Evolutionary conservation across 257 asterid genomes (phyloP), one percentile per base, ranked within the genome.

Genomic region (Jacaranda copaia): DNA sequence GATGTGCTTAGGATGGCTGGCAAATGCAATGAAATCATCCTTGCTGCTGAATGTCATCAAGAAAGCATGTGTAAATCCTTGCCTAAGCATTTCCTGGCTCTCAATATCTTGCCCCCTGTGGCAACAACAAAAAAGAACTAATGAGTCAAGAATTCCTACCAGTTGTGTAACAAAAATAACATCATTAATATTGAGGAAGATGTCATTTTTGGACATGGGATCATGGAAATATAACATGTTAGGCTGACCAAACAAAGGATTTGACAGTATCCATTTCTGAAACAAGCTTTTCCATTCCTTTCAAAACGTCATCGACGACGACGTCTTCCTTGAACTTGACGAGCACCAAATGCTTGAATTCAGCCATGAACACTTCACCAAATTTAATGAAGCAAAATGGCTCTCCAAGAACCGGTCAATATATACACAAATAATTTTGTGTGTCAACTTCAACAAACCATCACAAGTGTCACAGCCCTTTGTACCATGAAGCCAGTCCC

Each of bases 61-160:
- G 87, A 93, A 91, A 25, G 94, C 97, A 72, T 93, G 99, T 1
- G 98, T 90, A 38, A 88, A 92, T 1, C 98, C 99, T 68, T 93
- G 98, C 61, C 93, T 88, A 0, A 93, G 90, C 93, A 93, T 87
- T 38, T 93, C 98, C 3, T 80, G 88, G 79, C 92, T 93, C 76
- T 93, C 98, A 12, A 61, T 75, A 66, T 96, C 99, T 19, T 87
- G n/a, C 59, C 97, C 99, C 98, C 99, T 96, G 84, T 52, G 0
- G 46, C 16, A 32, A 11, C 10, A 42, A 40, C 6, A 52, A 48
- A 48, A 11, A 12, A 11, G 32, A 25, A 25, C 32, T 25, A 25
- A 25, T 25, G 32, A 25, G 32, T 25, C 32, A 25, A 25, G 32
- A 48, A 48, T 48, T 48, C 55, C 11, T 3, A 11, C 55, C 11